Conservation (phyloP, 192 early-diverging fungal genomes). For the Spizellomyces sp. region DNA sequence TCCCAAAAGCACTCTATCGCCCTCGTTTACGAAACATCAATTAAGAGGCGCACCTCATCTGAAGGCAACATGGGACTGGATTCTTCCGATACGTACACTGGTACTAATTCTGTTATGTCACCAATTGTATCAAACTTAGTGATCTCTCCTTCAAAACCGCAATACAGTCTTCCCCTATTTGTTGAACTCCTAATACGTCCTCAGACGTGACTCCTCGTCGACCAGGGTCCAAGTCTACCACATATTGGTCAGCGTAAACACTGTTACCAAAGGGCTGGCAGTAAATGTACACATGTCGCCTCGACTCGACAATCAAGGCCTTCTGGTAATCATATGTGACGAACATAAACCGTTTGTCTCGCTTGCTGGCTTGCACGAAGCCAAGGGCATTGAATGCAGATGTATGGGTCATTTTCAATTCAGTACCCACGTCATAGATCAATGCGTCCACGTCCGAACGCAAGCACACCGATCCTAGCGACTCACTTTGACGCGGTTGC, state of each 20-base stretch:
- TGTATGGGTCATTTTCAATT: neutral
- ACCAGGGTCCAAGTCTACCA: slow-evolving; percentile 6
- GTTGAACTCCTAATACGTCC: slow-evolving; percentile 11
- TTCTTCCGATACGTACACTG: too few species aligned
- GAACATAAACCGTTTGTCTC: slow-evolving; percentile 16
- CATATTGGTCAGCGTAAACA: slow-evolving; percentile 1
- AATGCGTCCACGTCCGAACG: slow-evolving; percentile 21
- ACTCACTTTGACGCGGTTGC: neutral
- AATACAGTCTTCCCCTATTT: neutral
- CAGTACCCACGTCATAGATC: neutral
- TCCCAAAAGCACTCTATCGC: too few species aligned
- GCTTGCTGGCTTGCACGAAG: slow-evolving; percentile 35
- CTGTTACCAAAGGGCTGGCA: neutral
- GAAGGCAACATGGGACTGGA: too few species aligned
- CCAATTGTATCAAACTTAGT: too few species aligned
- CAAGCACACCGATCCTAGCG: neutral
- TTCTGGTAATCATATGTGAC: slow-evolving; percentile 8
- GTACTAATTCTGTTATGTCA: too few species aligned
- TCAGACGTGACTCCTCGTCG: neutral
- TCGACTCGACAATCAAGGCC: slow-evolving; percentile 11
- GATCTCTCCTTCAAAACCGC: neutral
- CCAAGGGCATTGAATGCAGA: slow-evolving; percentile 23
- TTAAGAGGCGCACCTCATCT: too few species aligned
- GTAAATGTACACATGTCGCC: slow-evolving; percentile 17
- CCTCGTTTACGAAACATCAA: too few species aligned